These are phyloP conservation scores for Blastomyces silverae DNA, from an alignment of 2,329 filamentous ascomycete genomes.

Conservation along the genomic window DNA sequence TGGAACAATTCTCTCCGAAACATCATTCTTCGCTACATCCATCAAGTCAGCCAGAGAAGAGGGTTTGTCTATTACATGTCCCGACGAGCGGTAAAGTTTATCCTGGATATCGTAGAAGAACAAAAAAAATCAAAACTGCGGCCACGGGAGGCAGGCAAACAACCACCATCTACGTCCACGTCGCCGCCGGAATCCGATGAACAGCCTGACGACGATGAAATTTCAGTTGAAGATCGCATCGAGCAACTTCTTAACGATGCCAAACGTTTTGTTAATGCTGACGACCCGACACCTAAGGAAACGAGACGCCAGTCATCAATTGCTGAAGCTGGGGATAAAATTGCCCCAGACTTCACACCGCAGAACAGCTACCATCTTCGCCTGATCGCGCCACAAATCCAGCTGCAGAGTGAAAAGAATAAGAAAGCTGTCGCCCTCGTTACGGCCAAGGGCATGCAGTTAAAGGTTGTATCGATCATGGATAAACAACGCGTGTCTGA, in stretches of 20 bases:
- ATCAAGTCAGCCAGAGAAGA: slow-evolving; percentile 90
- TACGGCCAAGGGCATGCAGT: slow-evolving; percentile 94
- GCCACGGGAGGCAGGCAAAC: slow-evolving; percentile 23
- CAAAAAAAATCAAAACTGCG: slow-evolving; percentile 65
- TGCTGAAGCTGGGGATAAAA: slow-evolving; percentile 59
- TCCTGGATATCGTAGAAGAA: slow-evolving; percentile 93
- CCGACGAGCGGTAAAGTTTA: slow-evolving; percentile 91
- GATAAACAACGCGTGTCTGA: slow-evolving; percentile 90
- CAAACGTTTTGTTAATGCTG: slow-evolving; percentile 69
- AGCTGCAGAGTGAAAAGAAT: slow-evolving; percentile 97
- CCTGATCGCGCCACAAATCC: slow-evolving; percentile 93
- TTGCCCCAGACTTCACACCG: slow-evolving; percentile 78
- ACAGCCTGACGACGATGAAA: slow-evolving; percentile 51
- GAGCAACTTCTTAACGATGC: slow-evolving; percentile 78
- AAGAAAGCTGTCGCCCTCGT: slow-evolving; percentile 94
- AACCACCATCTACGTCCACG: slow-evolving; percentile 14
- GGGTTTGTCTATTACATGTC: slow-evolving; percentile 99
- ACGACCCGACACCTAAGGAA: slow-evolving; percentile 47
- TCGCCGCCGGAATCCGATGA: slow-evolving; percentile 27
- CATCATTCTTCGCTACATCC: slow-evolving; percentile 92
- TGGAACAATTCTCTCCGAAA: slow-evolving; percentile 97
- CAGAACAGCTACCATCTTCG: slow-evolving; percentile 93
- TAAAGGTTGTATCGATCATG: slow-evolving; percentile 97
- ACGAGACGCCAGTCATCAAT: slow-evolving; percentile 23
- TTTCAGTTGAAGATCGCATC: slow-evolving; percentile 75